phyloP scores from a whole-genome alignment of 805 yeast genomes.

The Ogataea populi-albae region DNA sequence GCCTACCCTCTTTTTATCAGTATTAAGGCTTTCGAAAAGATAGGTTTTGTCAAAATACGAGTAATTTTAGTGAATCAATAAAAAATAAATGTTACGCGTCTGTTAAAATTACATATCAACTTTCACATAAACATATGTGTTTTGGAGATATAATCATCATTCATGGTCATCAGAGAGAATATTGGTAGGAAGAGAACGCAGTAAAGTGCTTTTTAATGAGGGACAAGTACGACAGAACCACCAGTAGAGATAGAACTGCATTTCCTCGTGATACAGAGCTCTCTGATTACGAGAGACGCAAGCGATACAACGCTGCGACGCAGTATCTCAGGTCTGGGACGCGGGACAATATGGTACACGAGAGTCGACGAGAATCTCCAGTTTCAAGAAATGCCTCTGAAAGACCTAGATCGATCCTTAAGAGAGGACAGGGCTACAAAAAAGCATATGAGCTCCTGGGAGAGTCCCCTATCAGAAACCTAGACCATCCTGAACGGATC shows the following conservation, averaged over 20 bases:
- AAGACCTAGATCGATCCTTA: conserved; percentile 15
- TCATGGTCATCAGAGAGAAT: no score
- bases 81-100: no score
- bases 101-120: no score
- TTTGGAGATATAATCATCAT: no score
- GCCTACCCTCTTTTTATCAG: no score
- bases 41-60: no score
- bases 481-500: conserved; percentile 13
- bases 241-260: conserved; percentile 13
- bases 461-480: conserved; percentile 27
- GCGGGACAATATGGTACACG: not conserved
- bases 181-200: no score
- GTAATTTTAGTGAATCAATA: no score
- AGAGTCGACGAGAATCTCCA: not conserved
- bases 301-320: conserved; percentile 14
- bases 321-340: conserved; percentile 5
- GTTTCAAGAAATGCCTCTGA: conserved; percentile 4
- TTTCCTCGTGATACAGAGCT: conserved; percentile 18
- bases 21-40: no score
- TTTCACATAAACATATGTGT: no score
- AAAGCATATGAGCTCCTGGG: conserved; percentile 27
- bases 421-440: conserved; percentile 9
- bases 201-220: no score
- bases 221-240: no score
- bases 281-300: conserved; percentile 17